Conservation (phyloP, 208 protist species). For the Wallacemonas sp. region DNA sequence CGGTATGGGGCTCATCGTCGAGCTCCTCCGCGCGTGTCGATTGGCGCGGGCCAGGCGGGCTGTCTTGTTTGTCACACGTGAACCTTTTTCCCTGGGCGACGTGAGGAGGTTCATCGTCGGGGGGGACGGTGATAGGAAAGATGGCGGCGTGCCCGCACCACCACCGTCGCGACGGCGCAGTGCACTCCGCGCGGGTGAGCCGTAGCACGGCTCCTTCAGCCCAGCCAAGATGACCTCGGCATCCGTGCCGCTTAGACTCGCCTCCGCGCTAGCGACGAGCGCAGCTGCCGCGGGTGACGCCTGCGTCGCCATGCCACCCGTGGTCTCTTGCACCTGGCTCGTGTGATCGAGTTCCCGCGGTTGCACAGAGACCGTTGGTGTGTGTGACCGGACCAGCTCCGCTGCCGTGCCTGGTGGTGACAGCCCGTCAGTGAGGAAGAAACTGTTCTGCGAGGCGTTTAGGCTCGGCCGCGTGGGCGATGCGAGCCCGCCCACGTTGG, state of each 20-base stretch:
- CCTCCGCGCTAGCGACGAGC: neutral
- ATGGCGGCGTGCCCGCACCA: neutral
- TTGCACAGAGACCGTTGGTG: neutral
- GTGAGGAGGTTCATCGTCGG: no score
- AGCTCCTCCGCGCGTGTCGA: neutral
- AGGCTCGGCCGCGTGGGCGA: neutral
- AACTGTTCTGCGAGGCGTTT: slow-evolving; percentile 10
- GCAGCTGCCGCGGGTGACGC: neutral
- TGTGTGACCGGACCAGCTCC: neutral
- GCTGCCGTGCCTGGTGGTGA: neutral
- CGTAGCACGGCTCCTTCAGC: neutral
- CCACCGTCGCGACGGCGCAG: neutral
- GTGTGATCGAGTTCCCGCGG: neutral
- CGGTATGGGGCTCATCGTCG: neutral
- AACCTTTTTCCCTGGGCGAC: neutral
- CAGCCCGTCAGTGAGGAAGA: slow-evolving; percentile 7
- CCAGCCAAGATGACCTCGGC: neutral
- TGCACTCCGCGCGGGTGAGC: neutral
- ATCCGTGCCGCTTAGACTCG: neutral
- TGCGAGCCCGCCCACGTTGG: neutral
- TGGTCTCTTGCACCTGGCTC: neutral
- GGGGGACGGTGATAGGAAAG: no score
- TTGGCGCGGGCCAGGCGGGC: neutral
- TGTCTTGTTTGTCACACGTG: neutral
- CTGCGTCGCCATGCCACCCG: no score